A percentile compares a stretch with the other conserved stretches of the same genome.
phyloP scores from a whole-genome alignment of 371 early-diverging fungal genomes.

The Mucor piriformis region DNA sequence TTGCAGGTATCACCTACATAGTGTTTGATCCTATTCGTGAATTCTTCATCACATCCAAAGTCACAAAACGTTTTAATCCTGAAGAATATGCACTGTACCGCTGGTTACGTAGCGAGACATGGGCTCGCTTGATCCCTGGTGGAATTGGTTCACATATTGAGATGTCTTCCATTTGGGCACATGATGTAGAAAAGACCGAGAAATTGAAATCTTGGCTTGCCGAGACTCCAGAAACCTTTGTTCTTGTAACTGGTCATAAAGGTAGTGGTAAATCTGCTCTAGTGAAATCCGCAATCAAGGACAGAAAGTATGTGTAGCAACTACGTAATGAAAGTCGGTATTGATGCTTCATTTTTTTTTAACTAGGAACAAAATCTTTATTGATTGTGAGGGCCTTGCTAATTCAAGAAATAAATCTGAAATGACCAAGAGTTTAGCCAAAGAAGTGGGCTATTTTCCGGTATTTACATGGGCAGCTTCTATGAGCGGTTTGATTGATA shows the following conservation, averaged over 20 bases:
- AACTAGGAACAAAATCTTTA: constrained; percentile 67
- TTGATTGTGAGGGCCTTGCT: constrained; percentile 80
- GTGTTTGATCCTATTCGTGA: constrained; percentile 92
- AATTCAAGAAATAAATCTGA: constrained; percentile 74
- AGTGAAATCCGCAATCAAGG: constrained; percentile 56
- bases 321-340: too few relatives aligned
- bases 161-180: constrained; percentile 55
- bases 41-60: constrained; percentile 82
- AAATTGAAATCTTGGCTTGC: constrained; percentile 63
- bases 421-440: constrained; percentile 66
- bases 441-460: constrained; percentile 81
- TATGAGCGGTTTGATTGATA: constrained; percentile 73
- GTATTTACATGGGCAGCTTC: constrained; percentile 79
- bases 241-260: constrained; percentile 61
- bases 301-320: constrained; percentile 40
- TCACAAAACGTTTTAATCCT: constrained; percentile 76
- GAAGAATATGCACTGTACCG: constrained; percentile 64
- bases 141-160: neutral
- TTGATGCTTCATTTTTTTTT: too few relatives aligned
- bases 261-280: constrained; percentile 65
- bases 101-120: constrained; percentile 69
- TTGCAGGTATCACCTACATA: constrained; percentile 79
- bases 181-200: constrained; percentile 62
- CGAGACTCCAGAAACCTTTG: constrained; percentile 73
- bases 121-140: constrained; percentile 44